phyloP scores from a whole-genome alignment of 345 rosid species.

The Passiflora organensis region DNA sequence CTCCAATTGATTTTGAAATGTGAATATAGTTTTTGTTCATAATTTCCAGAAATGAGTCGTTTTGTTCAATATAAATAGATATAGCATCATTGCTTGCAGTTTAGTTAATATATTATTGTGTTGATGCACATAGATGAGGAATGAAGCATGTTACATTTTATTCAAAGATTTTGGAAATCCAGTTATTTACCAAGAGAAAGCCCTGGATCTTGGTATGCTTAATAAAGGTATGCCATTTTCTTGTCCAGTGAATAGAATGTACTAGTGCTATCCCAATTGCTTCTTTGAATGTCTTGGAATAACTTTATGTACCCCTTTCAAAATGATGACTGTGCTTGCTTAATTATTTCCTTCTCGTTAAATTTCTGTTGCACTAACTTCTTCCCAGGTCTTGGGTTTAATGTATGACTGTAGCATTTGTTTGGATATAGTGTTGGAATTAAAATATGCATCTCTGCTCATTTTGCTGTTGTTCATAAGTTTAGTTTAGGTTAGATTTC shows the following conservation, averaged over 20 bases:
- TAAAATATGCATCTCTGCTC: no score
- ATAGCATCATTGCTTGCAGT: neutral
- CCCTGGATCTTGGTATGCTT: slow-evolving; percentile 47
- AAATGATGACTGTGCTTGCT: neutral
- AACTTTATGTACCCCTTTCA: neutral
- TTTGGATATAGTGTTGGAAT: neutral
- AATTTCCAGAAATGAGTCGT: no score
- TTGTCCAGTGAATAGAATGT: neutral
- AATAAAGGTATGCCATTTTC: slow-evolving; percentile 46
- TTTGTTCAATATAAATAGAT: no score
- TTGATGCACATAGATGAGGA: slow-evolving; percentile 39
- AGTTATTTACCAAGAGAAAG: slow-evolving; percentile 40
- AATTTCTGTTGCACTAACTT: neutral
- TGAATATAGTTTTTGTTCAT: no score
- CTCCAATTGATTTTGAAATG: slow-evolving; percentile 26
- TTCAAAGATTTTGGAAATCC: slow-evolving; percentile 56
- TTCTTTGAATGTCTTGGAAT: neutral
- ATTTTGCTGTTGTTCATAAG: no score
- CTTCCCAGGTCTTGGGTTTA: neutral
- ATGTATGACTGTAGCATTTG: neutral
- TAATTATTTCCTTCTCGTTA: slow-evolving; percentile 2
- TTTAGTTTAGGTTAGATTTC: no score
- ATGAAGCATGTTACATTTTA: slow-evolving; percentile 45
- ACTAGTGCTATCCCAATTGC: neutral
- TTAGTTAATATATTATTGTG: slow-evolving; percentile 8